Conservation (phyloP, 805 yeast genomes). For the Teunomyces lycoperdinae region DNA sequence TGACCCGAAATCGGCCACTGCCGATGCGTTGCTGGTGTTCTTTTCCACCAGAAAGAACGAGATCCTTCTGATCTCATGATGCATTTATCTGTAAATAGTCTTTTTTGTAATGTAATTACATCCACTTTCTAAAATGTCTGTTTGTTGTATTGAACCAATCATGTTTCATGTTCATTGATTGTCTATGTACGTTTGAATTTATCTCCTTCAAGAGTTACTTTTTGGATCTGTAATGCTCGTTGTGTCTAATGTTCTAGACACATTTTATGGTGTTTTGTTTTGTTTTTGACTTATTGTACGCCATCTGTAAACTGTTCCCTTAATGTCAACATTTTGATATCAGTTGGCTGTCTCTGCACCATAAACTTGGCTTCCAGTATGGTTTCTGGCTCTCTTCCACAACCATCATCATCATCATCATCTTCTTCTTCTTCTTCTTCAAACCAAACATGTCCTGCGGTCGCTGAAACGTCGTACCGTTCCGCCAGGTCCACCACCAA, state of each 20-base stretch:
- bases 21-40: slow-evolving; percentile 17
- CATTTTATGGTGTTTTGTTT: too few relatives aligned
- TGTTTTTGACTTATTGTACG: too few relatives aligned
- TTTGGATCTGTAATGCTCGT: too few relatives aligned
- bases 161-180: too few relatives aligned
- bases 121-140: too few relatives aligned
- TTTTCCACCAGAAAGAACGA: slow-evolving; percentile 15
- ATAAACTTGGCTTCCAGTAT: background rate
- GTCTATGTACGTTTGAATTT: too few relatives aligned
- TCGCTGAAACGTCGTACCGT: slow-evolving; percentile 39
- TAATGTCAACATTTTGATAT: background rate
- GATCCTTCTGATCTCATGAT: slow-evolving; percentile 3
- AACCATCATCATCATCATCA: too few relatives aligned
- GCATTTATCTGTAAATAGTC: background rate
- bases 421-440: background rate
- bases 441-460: slow-evolving; percentile 47
- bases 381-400: background rate
- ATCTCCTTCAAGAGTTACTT: too few relatives aligned
- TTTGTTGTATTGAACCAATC: too few relatives aligned
- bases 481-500: slow-evolving; percentile 52
- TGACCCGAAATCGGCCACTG: slow-evolving; percentile 11
- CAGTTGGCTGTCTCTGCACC: background rate
- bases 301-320: background rate
- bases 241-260: too few relatives aligned
- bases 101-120: background rate